Base-by-base conservation (phyloP, 1,284 basidiomycete species). In the Grifola frondosa region DNA sequence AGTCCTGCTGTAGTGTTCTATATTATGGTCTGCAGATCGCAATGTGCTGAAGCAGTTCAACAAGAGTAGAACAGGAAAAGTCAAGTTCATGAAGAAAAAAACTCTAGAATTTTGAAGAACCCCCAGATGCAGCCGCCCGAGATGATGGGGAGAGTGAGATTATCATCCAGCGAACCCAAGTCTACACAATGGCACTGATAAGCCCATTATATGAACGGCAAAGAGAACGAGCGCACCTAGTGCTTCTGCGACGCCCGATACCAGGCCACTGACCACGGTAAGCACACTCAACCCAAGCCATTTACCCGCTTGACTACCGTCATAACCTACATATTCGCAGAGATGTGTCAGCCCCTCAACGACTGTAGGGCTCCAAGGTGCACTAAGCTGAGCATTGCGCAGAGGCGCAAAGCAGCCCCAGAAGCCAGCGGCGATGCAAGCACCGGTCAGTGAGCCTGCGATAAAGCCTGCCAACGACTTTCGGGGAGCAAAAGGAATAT, bases 381-480 rank as follows among this genome's bases (percentile, higher is more conserved):
- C 88, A 20, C 68, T 73, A 28, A 76, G 53, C 33, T 71, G 67
- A 7, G 59, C 50, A 56, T 77, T 54, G 13, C 59, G 68, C 35
- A 73, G 45, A 1, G 74, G 76, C 1, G 72, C 83, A 24, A 81
- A 42, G 58, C 69, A 75, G 1, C 78, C 73, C 92, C 92, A 97
- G 69, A 97, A 97, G 10, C 78, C 74, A 29, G 82, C 67, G 2
- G 86, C 80, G 47, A 93, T 86, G 13, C 73, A 59, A 1, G 85
- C 75, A 34, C 94, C 94, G 0, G 90, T 91, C 29, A 88, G 49
- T 6, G 81, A 72, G 1, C 93, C 95, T 0, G 94, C 96, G 10
- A 77, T 50, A 68, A 96, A 97, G 1, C 96, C 96, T 0, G 95
- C 96, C 8, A 92, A 66, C 5, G 89, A 90, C 66, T 96, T 96